Conservation (phyloP, 345 rosid species). For the Hibiscus syriacus region DNA sequence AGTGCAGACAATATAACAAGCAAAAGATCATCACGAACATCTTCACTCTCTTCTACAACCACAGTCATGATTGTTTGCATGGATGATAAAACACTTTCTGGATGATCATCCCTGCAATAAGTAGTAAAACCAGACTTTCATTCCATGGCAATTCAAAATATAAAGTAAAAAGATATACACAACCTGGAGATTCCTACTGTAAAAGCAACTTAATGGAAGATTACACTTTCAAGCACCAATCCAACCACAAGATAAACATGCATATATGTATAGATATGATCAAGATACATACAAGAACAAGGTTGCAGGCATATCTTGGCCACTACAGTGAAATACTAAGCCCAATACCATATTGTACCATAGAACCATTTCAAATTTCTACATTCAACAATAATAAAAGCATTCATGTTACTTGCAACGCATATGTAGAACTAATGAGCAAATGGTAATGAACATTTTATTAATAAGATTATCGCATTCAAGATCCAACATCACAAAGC, state of each 20-base stretch:
- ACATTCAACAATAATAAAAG: not conserved
- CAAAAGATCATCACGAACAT: conserved; percentile 70
- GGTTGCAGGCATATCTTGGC: not conserved
- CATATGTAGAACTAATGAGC: not conserved
- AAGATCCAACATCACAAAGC: conserved; percentile 85
- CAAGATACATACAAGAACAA: not conserved
- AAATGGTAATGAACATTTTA: conserved; percentile 63
- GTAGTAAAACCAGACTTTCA: not conserved
- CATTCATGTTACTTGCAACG: not conserved
- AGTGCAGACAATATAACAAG: conserved; percentile 58
- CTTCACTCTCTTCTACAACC: conserved; percentile 93
- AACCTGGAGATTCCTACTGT: not conserved
- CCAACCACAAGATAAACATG: not conserved
- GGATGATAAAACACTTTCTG: conserved; percentile 71
- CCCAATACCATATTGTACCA: not conserved
- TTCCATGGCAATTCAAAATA: not conserved
- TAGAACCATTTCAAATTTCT: not conserved
- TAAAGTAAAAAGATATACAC: not conserved
- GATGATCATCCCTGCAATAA: conserved; percentile 85
- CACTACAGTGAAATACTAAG: not conserved
- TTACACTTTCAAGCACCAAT: not conserved
- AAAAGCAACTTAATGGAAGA: not conserved
- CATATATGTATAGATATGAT: not conserved
- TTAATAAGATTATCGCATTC: conserved; percentile 72
- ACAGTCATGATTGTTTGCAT: conserved; percentile 86